These are phyloP conservation scores for Pseudozyma hubeiensis DNA, from an alignment of 1,284 basidiomycete species.

Conservation along the genomic window DNA sequence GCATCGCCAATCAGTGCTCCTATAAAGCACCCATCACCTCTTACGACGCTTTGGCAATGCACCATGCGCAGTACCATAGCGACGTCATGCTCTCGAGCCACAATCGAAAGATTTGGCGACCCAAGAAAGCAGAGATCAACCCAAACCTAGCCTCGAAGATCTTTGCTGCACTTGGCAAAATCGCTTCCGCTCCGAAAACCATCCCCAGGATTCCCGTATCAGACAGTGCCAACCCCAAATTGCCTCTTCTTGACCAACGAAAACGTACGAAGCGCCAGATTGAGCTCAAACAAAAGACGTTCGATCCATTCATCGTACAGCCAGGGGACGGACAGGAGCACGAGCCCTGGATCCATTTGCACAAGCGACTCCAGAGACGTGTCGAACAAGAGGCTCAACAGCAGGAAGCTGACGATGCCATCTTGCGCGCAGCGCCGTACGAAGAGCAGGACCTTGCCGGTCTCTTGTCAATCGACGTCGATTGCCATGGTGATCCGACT, in stretches of 20 bases:
- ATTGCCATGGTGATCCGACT: conserved; percentile 1
- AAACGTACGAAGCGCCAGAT: background rate
- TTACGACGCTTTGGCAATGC: conserved; percentile 12
- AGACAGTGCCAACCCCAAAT: conserved; percentile 4
- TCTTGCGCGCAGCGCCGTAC: conserved; percentile 12
- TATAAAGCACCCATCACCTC: conserved; percentile 17
- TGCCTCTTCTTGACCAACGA: background rate
- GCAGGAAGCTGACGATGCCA: conserved; percentile 12
- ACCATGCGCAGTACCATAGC: conserved; percentile 24
- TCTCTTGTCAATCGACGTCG: background rate
- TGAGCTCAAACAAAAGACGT: conserved; percentile 5
- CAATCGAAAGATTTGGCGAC: conserved; percentile 21
- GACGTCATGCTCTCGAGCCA: background rate
- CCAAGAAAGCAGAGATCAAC: background rate
- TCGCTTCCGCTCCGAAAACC: background rate
- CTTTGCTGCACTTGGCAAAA: conserved; percentile 6
- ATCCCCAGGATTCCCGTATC: conserved; percentile 12
- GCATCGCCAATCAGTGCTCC: conserved; percentile 17
- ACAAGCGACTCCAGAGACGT: conserved; percentile 9
- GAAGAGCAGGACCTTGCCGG: conserved; percentile 6
- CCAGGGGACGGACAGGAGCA: conserved; percentile 15
- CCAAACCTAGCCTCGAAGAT: background rate
- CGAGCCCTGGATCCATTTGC: conserved; percentile 19
- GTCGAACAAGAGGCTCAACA: background rate
- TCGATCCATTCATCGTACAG: conserved; percentile 11